These are phyloP conservation scores for Caryopteris hybrid DNA, from an alignment of 305 asterid species.

Conservation along the genomic window DNA sequence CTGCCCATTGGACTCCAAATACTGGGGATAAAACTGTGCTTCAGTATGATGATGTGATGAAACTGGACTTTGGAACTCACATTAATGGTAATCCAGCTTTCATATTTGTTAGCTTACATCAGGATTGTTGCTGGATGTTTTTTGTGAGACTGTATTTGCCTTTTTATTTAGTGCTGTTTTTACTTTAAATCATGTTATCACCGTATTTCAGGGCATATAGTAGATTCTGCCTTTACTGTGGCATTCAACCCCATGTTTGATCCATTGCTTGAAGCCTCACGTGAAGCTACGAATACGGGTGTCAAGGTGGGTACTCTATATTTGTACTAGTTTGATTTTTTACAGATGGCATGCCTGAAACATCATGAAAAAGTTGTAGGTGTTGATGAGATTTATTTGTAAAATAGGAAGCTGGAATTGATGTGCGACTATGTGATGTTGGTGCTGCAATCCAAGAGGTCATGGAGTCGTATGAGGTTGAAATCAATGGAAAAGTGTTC, in stretches of 20 bases:
- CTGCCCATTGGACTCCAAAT: constrained; percentile 98
- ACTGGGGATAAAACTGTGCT: constrained; percentile 91
- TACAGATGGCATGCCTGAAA: constrained; percentile 6
- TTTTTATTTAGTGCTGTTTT: neutral
- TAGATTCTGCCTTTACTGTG: constrained; percentile 93
- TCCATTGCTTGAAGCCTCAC: constrained; percentile 94
- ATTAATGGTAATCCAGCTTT: constrained; percentile 62
- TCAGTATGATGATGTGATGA: constrained; percentile 94
- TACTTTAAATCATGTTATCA: constrained; percentile 14
- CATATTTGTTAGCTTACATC: neutral
- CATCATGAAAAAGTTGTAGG: constrained; percentile 7
- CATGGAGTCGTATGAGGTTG: constrained; percentile 98
- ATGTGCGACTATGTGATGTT: constrained; percentile 89
- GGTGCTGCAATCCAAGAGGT: constrained; percentile 99
- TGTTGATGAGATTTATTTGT: constrained; percentile 7
- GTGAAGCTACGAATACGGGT: constrained; percentile 95
- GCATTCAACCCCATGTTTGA: constrained; percentile 96
- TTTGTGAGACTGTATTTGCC: neutral
- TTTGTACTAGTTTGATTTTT: neutral
- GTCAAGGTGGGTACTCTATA: constrained; percentile 56
- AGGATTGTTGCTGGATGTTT: constrained; percentile 5
- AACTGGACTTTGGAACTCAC: constrained; percentile 95
- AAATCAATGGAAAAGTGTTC: constrained; percentile 85
- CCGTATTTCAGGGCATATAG: constrained; percentile 65
- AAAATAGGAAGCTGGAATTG: constrained; percentile 89